phyloP scores from a whole-genome alignment of 2,329 filamentous ascomycete genomes.

The Colletotrichum acutatum region DNA sequence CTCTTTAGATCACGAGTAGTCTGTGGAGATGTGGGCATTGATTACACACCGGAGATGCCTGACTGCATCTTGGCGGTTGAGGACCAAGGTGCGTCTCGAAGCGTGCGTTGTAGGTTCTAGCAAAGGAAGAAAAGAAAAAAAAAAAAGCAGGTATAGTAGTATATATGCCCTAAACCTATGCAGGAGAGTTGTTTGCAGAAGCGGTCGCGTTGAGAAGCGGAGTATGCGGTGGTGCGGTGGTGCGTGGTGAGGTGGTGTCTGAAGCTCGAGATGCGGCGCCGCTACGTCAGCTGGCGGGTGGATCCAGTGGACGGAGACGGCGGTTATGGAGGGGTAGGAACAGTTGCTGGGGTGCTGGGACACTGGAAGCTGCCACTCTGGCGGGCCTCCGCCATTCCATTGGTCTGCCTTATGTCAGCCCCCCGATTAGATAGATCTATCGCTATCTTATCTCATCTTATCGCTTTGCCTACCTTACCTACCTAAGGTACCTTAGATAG shows the following conservation, averaged over 20 bases:
- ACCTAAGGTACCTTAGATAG: no score
- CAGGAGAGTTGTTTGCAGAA: no score
- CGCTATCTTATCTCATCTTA: neutral
- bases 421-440: neutral
- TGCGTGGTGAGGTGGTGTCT: neutral
- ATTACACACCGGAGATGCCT: slow-evolving; percentile 74
- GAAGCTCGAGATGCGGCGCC: slow-evolving; percentile 24
- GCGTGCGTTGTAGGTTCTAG: neutral
- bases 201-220: neutral
- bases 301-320: neutral
- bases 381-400: slow-evolving; percentile 16
- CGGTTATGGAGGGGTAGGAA: neutral
- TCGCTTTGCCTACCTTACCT: no score
- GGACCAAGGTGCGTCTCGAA: neutral
- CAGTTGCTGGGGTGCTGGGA: neutral
- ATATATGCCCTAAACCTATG: neutral
- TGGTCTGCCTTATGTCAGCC: neutral
- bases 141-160: no score
- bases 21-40: neutral
- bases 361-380: neutral
- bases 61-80: slow-evolving; percentile 71
- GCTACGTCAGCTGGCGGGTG: slow-evolving; percentile 31
- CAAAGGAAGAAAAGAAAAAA: no score
- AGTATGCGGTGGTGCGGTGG: neutral
- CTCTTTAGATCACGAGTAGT: neutral